phyloP scores from a whole-genome alignment of 441 rosid genomes.

The Gossypium armourianum region DNA sequence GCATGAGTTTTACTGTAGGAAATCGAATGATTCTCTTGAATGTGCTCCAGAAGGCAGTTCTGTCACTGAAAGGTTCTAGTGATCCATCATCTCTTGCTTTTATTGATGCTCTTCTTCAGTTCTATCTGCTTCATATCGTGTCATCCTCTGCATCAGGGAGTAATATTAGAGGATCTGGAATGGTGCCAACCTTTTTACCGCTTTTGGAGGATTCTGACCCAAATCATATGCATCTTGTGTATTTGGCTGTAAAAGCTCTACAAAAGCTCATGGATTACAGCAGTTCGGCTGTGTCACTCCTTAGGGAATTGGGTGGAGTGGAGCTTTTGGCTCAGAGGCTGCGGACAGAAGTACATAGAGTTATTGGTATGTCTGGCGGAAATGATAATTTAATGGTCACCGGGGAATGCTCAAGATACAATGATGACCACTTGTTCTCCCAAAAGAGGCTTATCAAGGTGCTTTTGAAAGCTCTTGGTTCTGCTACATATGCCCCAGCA shows the following conservation, averaged over 20 bases:
- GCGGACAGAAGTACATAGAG: slow-evolving; percentile 73
- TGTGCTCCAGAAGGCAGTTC: slow-evolving; percentile 91
- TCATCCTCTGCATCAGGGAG: slow-evolving; percentile 91
- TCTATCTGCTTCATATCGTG: slow-evolving; percentile 89
- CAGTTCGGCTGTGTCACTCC: slow-evolving; percentile 77
- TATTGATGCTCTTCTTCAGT: slow-evolving; percentile 92
- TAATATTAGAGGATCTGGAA: slow-evolving; percentile 86
- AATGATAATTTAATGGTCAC: slow-evolving; percentile 45
- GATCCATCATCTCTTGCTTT: slow-evolving; percentile 85
- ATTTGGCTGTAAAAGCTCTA: slow-evolving; percentile 79
- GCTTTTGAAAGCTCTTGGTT: slow-evolving; percentile 86
- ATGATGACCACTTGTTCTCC: slow-evolving; percentile 47
- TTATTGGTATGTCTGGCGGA: slow-evolving; percentile 42
- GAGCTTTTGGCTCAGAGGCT: slow-evolving; percentile 89
- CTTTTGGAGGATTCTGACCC: slow-evolving; percentile 84
- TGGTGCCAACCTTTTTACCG: slow-evolving; percentile 90
- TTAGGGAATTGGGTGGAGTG: slow-evolving; percentile 86
- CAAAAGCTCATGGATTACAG: slow-evolving; percentile 59
- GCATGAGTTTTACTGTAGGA: slow-evolving; percentile 86
- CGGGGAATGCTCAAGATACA: slow-evolving; percentile 50
- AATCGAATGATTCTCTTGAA: slow-evolving; percentile 85
- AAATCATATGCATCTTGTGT: slow-evolving; percentile 79
- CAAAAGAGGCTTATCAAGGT: slow-evolving; percentile 94
- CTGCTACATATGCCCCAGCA: slow-evolving; percentile 79
- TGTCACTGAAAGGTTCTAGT: slow-evolving; percentile 59